A percentile compares a stretch with the other conserved stretches of the same genome.
phyloP scores from a whole-genome alignment of 169 alveolate genomes.

The Perkinsus olseni region DNA sequence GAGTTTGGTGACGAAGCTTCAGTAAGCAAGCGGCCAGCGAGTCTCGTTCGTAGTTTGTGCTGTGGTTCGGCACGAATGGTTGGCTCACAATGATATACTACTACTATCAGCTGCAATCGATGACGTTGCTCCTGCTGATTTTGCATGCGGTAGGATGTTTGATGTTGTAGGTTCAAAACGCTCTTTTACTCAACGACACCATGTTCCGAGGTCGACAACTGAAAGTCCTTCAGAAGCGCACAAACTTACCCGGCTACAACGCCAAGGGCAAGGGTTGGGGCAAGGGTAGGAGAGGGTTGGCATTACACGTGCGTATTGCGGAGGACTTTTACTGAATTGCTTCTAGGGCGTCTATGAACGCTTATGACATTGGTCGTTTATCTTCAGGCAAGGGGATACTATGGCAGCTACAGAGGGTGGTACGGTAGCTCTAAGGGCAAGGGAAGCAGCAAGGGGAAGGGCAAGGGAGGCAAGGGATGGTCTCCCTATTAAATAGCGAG shows the following conservation, averaged over 20 bases:
- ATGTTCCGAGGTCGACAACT: conserved; percentile 77
- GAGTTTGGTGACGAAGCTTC: conserved; percentile 72
- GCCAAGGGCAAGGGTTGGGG: conserved; percentile 21
- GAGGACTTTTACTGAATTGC: too few species aligned
- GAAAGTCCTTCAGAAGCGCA: conserved; percentile 63
- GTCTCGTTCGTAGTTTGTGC: background rate
- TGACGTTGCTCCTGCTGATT: too few species aligned
- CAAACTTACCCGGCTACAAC: conserved; percentile 62
- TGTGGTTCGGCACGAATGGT: too few species aligned
- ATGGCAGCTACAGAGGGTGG: conserved; percentile 35
- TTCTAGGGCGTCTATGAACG: conserved; percentile 3
- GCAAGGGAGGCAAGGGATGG: conserved; percentile 1
- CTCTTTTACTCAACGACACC: conserved; percentile 70
- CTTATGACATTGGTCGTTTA: background rate
- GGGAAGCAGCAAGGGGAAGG: conserved; percentile 29
- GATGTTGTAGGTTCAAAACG: conserved; percentile 44
- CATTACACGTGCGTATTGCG: conserved; percentile 10
- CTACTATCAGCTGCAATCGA: too few species aligned
- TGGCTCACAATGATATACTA: too few species aligned
- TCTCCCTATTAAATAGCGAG: conserved; percentile 9
- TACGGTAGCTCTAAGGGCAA: conserved; percentile 21
- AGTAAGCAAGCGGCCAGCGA: conserved; percentile 23
- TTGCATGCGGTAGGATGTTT: too few species aligned
- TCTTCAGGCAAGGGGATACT: conserved; percentile 31
- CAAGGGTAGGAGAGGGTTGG: conserved; percentile 26